phyloP scores from a whole-genome alignment of 257 asterid species.

The Forsythia suspensa region DNA sequence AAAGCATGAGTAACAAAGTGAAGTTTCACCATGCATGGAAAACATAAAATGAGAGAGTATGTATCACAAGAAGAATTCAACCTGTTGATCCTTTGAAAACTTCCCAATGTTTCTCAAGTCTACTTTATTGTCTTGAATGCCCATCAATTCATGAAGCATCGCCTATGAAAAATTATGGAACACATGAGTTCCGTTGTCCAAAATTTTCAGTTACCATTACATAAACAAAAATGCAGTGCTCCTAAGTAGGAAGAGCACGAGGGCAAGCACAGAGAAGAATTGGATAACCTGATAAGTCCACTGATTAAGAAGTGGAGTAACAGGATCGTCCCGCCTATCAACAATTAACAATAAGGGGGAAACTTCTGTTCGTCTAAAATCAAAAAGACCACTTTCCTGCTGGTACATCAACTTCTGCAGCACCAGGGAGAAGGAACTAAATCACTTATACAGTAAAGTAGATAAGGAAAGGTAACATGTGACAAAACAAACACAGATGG shows the following conservation, averaged over 20 bases:
- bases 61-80: constrained; percentile 27
- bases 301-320: constrained; percentile 88
- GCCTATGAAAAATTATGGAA: constrained; percentile 50
- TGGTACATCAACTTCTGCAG: constrained; percentile 97
- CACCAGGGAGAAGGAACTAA: constrained; percentile 18
- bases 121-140: constrained; percentile 93
- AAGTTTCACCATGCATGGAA: constrained; percentile 18
- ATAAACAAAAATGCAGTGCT: neutral
- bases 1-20: constrained; percentile 22
- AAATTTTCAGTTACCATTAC: neutral
- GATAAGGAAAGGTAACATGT: constrained; percentile 20
- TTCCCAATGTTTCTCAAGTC: constrained; percentile 72
- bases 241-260: constrained; percentile 5
- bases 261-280: neutral
- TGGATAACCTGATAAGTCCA: constrained; percentile 96
- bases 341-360: constrained; percentile 84
- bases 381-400: constrained; percentile 94
- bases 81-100: constrained; percentile 84
- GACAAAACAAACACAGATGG: constrained; percentile 1
- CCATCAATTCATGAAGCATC: constrained; percentile 93
- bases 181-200: constrained; percentile 21
- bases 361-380: constrained; percentile 90
- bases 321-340: constrained; percentile 98
- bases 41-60: constrained; percentile 18
- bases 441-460: constrained; percentile 16